These are phyloP conservation scores for Caryopteris hybrid DNA, from an alignment of 305 asterid genomes.

Conservation along the genomic window DNA sequence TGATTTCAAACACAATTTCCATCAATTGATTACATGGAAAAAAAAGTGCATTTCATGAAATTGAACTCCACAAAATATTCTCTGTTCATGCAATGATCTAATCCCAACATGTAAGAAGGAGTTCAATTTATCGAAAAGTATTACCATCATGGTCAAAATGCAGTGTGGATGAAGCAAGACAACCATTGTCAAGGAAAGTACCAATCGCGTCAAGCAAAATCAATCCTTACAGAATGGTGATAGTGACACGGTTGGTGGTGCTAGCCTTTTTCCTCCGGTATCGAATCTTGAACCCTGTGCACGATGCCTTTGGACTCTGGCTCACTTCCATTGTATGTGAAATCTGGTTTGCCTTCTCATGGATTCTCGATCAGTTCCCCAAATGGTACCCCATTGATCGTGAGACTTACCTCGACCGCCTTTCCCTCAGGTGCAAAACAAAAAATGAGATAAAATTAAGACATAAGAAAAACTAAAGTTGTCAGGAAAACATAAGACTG, in stretches of 20 bases:
- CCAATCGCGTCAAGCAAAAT: conserved; percentile 96
- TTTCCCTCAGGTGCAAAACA: conserved; percentile 66
- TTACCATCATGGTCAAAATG: conserved; percentile 14
- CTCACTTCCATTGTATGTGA: conserved; percentile 94
- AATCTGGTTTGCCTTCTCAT: conserved; percentile 96
- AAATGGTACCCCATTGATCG: conserved; percentile 96
- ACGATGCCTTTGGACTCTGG: conserved; percentile 96
- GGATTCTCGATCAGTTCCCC: conserved; percentile 99
- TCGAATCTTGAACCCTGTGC: conserved; percentile 87
- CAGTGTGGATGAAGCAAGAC: conserved; percentile 94
- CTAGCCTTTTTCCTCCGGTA: conserved; percentile 87
- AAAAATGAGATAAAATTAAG: neutral
- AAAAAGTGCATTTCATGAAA: too few species aligned
- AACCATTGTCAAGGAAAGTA: conserved; percentile 92
- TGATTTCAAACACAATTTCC: neutral
- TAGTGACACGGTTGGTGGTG: conserved; percentile 69
- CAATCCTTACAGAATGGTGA: conserved; percentile 96
- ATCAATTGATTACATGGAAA: neutral
- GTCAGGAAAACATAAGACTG: neutral
- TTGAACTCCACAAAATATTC: too few species aligned
- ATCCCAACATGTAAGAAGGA: neutral
- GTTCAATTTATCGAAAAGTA: too few species aligned
- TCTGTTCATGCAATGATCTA: neutral
- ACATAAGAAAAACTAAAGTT: neutral
- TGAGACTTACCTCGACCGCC: conserved; percentile 97